Conservation (phyloP, 371 early-diverging fungal genomes). For the Mucor lusitanicus region DNA sequence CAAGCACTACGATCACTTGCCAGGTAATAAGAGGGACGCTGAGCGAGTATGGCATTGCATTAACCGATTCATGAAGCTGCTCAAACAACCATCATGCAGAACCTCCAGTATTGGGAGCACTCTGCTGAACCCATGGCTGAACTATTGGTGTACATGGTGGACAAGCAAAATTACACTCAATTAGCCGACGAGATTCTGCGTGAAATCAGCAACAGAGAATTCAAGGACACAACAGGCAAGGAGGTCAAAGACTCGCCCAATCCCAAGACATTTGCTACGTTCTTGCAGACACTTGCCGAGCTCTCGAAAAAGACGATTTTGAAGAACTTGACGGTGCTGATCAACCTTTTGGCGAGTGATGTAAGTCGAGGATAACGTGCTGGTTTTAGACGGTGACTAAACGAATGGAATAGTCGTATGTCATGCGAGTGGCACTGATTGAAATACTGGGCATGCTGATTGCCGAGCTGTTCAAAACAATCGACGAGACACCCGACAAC, state of each 20-base stretch:
- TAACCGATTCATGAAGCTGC: conserved; percentile 48
- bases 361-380: conserved; percentile 35
- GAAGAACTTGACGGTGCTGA: conserved; percentile 84
- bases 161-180: conserved; percentile 68
- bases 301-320: conserved; percentile 77
- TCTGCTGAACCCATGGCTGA: conserved; percentile 92
- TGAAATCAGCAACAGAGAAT: conserved; percentile 65
- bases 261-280: conserved; percentile 82
- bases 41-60: neutral
- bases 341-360: conserved; percentile 86
- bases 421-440: conserved; percentile 82
- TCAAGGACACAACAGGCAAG: conserved; percentile 53
- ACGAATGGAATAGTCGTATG: conserved; percentile 61
- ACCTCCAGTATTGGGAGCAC: conserved; percentile 91
- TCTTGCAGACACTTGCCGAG: conserved; percentile 84
- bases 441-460: conserved; percentile 88
- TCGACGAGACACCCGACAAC: conserved; percentile 63
- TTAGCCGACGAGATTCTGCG: conserved; percentile 82
- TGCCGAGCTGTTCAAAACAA: conserved; percentile 58
- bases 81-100: conserved; percentile 84
- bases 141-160: conserved; percentile 67
- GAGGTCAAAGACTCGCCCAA: conserved; percentile 72
- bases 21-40: conserved; percentile 39
- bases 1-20: conserved; percentile 73
- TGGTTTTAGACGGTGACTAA: neutral